Evolutionary conservation across 345 rosid species (phyloP), one percentile per base, ranked within the genome.

Genomic region (Aquilaria yunnanensis): DNA sequence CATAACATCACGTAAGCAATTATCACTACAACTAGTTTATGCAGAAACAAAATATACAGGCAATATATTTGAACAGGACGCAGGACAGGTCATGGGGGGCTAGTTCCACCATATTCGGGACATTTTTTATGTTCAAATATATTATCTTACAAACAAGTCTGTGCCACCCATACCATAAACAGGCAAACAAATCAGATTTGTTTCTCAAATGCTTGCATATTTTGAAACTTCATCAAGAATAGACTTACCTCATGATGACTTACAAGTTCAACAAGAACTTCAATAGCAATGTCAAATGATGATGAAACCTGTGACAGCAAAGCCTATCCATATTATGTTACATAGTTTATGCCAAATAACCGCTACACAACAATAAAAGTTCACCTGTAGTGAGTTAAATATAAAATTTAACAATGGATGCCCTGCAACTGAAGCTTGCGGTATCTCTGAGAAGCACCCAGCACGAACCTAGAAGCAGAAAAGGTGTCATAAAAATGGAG

Each of bases 361-460:
- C 68, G 65, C 46, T 14, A 54, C 5, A 23, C 11, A 9, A 71
- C 10, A 55, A 61, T 12, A 31, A 30, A 48, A 29, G 66, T 7
- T 67, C 66, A 87, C 98, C 92, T 84, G 96, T 72, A 92, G 81
- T 48, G 92, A 85, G 70, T 75, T 80, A 65, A 84, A 92, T 29
- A 87, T 88, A 63, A 81, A 87, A 79, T 77, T 83, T 65, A 89
- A 88, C 78, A 92, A 90, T 9, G 98, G 97, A 73, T 89, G 92
- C 48, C 89, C 78, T 51, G 90, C 69, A 71, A 84, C 69, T 57
- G 96, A 85, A 65, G 77, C 80, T 70, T 75, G 81, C 11, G 93
- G 82, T 77, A 87, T 87, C 85, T 89, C 96, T 47, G 92, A 85
- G 79, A 92, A 89, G 82, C 98, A 89, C 77, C 96, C 96, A 67